phyloP scores from a whole-genome alignment of 805 yeast genomes.

The Saturnispora besseyi region DNA sequence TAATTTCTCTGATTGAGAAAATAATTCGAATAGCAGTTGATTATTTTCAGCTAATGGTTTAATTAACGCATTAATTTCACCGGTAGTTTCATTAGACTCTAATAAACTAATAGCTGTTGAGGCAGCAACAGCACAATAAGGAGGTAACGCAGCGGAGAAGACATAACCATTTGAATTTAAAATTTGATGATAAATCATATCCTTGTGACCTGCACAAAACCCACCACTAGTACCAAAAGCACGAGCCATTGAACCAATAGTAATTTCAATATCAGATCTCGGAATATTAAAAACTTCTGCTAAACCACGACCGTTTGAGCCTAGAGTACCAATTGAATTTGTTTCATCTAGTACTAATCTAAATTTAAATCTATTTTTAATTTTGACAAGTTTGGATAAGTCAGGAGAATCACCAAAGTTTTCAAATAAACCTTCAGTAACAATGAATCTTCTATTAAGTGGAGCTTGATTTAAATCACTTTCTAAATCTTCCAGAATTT shows the following conservation, averaged over 20 bases:
- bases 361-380: conserved; percentile 76
- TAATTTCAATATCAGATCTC: conserved; percentile 69
- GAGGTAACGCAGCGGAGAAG: conserved; percentile 91
- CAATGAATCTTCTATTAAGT: conserved; percentile 79
- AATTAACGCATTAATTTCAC: conserved; percentile 28
- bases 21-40: conserved; percentile 29
- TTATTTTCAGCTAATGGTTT: conserved; percentile 36
- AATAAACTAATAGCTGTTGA: conserved; percentile 42
- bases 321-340: conserved; percentile 78
- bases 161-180: conserved; percentile 85
- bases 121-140: conserved; percentile 68
- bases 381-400: conserved; percentile 55
- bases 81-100: conserved; percentile 27
- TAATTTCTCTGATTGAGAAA: conserved; percentile 33
- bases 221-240: conserved; percentile 87
- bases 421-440: conserved; percentile 68
- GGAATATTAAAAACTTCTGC: conserved; percentile 64
- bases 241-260: conserved; percentile 78
- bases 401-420: conserved; percentile 36
- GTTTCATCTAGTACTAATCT: conserved; percentile 85
- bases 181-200: conserved; percentile 87
- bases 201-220: conserved; percentile 76
- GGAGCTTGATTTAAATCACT: conserved; percentile 62
- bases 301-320: conserved; percentile 77
- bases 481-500: conserved; percentile 50